phyloP scores from a whole-genome alignment of 2,329 filamentous ascomycete genomes.

The Talaromyces sp. region DNA sequence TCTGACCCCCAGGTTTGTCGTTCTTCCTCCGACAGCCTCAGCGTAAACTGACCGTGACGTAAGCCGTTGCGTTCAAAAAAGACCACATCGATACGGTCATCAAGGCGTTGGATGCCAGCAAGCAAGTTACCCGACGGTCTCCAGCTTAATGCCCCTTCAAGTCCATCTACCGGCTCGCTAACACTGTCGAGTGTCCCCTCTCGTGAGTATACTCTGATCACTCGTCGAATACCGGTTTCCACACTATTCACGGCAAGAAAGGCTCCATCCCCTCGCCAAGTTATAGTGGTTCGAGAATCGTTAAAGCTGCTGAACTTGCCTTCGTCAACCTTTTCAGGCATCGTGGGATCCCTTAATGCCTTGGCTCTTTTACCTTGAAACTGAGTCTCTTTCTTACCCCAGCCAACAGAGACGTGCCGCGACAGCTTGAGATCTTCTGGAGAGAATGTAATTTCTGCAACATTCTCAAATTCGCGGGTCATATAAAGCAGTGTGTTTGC shows the following conservation, averaged over 20 bases:
- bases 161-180: conserved; percentile 86
- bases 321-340: conserved; percentile 86
- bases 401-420: conserved; percentile 92
- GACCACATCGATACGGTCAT: conserved; percentile 68
- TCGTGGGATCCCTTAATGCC: conserved; percentile 85
- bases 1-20: conserved; percentile 50
- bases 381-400: conserved; percentile 97
- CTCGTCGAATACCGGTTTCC: conserved; percentile 63
- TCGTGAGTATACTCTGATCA: conserved; percentile 83
- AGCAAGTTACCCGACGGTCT: conserved; percentile 84
- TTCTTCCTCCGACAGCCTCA: conserved; percentile 61
- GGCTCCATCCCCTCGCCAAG: conserved; percentile 90
- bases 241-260: conserved; percentile 82
- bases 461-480: conserved; percentile 83
- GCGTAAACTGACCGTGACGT: conserved; percentile 87
- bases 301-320: conserved; percentile 72
- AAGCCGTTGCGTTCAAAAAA: conserved; percentile 98
- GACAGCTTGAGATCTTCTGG: conserved; percentile 77
- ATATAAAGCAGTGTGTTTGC: conserved; percentile 80
- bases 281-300: conserved; percentile 66
- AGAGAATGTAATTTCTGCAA: conserved; percentile 68
- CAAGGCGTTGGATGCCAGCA: conserved; percentile 71
- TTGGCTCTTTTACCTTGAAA: conserved; percentile 88
- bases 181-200: conserved; percentile 89
- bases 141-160: conserved; percentile 89